These are phyloP conservation scores for Termitomyces sp. DNA, from an alignment of 768 basidiomycete species.

Conservation along the genomic window DNA sequence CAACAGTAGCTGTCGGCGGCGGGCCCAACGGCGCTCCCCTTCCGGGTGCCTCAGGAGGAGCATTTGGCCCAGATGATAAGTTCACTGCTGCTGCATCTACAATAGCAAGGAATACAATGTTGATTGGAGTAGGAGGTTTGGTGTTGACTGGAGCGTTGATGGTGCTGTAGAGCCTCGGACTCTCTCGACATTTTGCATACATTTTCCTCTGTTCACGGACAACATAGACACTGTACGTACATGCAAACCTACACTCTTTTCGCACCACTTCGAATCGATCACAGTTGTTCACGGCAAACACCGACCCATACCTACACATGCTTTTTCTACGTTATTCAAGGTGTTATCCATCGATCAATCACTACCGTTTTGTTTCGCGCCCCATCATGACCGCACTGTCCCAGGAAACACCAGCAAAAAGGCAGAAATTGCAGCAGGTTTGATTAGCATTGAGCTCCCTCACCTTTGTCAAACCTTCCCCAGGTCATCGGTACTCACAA, in stretches of 20 bases:
- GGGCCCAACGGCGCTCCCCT: conserved; percentile 52
- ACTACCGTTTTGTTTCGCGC: conserved; percentile 1
- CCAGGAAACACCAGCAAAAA: conserved; percentile 28
- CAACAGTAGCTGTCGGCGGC: conserved; percentile 53
- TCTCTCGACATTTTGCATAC: conserved; percentile 3
- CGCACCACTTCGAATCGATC: background rate
- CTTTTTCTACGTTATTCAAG: background rate
- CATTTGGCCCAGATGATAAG: conserved; percentile 65
- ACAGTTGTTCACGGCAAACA: conserved; percentile 6
- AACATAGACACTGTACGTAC: conserved; percentile 12
- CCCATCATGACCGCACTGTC: conserved; percentile 17
- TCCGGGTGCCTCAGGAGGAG: conserved; percentile 54
- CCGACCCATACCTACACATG: background rate
- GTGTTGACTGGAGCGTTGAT: conserved; percentile 47
- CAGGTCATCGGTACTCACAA: conserved; percentile 92
- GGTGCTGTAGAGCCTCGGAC: conserved; percentile 30
- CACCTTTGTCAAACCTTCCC: conserved; percentile 2
- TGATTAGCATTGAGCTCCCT: background rate
- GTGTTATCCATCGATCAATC: conserved; percentile 1
- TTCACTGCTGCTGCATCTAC: conserved; percentile 58
- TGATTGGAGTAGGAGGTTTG: conserved; percentile 43
- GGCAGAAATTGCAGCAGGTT: conserved; percentile 39
- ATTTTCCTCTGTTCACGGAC: conserved; percentile 12
- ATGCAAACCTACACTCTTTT: conserved; percentile 1
- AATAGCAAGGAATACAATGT: conserved; percentile 41